phyloP scores from a whole-genome alignment of 208 protist species.

The Jaenimonas drosophilae region DNA sequence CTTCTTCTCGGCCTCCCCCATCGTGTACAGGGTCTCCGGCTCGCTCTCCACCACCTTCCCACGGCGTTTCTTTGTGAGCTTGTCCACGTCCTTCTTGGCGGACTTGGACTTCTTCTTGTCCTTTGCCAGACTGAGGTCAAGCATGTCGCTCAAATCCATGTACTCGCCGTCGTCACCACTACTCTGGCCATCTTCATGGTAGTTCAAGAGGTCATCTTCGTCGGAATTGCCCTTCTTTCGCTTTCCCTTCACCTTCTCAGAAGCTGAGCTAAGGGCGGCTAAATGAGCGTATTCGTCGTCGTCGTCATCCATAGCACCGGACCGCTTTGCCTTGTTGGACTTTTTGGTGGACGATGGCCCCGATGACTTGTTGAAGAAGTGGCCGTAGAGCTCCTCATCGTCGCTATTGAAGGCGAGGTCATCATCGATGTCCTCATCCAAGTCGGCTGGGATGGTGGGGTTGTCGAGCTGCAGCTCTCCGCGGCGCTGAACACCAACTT shows the following conservation, averaged over 20 bases:
- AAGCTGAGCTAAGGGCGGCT: conserved; percentile 14
- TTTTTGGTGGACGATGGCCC: conserved; percentile 8
- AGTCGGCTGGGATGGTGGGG: conserved; percentile 68
- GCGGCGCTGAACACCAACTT: conserved; percentile 27
- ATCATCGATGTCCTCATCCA: conserved; percentile 88
- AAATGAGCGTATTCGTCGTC: conserved; percentile 41
- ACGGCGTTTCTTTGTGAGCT: conserved; percentile 25
- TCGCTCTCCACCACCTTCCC: conserved; percentile 14
- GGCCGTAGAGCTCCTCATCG: conserved; percentile 79
- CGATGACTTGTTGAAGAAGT: conserved; percentile 46
- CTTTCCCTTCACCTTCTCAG: background rate
- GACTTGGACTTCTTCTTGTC: conserved; percentile 45
- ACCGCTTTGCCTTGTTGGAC: background rate
- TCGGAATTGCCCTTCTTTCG: conserved; percentile 9
- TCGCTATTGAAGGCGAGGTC: conserved; percentile 88
- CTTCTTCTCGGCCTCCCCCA: conserved; percentile 4
- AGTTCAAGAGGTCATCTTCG: conserved; percentile 37
- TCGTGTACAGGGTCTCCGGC: conserved; percentile 54
- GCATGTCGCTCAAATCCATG: conserved; percentile 80
- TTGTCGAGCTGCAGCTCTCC: conserved; percentile 72
- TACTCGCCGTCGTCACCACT: conserved; percentile 63
- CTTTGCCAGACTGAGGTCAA: conserved; percentile 32
- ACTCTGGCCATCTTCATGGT: conserved; percentile 38
- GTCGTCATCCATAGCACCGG: background rate
- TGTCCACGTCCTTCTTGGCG: conserved; percentile 23